Conservation (phyloP, 257 asterid genomes). For the Lavandula angustifolia region DNA sequence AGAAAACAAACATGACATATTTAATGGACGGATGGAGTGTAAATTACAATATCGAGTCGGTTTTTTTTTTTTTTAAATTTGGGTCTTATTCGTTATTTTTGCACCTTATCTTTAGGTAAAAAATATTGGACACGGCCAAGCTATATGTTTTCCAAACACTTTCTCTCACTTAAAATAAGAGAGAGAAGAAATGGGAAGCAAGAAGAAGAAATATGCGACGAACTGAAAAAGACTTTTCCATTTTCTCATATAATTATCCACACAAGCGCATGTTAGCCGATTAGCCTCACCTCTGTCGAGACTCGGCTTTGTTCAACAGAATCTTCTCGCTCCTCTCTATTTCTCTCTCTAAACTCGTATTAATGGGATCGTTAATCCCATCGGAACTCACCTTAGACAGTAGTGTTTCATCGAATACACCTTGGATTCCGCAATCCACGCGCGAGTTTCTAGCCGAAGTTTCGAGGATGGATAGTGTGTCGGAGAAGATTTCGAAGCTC, state of each 20-base stretch:
- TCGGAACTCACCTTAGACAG: constrained; percentile 62
- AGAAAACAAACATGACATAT: no score
- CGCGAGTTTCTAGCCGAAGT: constrained; percentile 46
- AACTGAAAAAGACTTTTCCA: constrained; percentile 38
- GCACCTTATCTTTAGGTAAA: neutral
- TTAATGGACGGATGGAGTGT: no score
- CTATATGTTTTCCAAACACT: neutral
- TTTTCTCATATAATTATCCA: constrained; percentile 24
- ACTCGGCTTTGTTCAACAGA: constrained; percentile 76
- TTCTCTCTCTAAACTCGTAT: constrained; percentile 21
- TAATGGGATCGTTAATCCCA: constrained; percentile 57
- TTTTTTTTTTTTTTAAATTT: no score
- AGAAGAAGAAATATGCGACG: constrained; percentile 54
- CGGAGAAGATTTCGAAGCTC: constrained; percentile 53
- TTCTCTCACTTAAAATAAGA: neutral
- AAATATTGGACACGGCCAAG: neutral
- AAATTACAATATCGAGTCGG: no score
- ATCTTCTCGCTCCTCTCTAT: constrained; percentile 51
- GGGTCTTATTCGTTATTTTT: no score
- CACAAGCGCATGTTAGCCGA: neutral
- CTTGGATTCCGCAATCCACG: constrained; percentile 41
- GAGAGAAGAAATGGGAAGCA: neutral
- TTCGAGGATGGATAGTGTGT: constrained; percentile 38
- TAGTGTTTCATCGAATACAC: constrained; percentile 28
- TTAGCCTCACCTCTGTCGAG: constrained; percentile 54